These are phyloP conservation scores for Amauroascus niger DNA, from an alignment of 2,329 filamentous ascomycete species.

Conservation along the genomic window DNA sequence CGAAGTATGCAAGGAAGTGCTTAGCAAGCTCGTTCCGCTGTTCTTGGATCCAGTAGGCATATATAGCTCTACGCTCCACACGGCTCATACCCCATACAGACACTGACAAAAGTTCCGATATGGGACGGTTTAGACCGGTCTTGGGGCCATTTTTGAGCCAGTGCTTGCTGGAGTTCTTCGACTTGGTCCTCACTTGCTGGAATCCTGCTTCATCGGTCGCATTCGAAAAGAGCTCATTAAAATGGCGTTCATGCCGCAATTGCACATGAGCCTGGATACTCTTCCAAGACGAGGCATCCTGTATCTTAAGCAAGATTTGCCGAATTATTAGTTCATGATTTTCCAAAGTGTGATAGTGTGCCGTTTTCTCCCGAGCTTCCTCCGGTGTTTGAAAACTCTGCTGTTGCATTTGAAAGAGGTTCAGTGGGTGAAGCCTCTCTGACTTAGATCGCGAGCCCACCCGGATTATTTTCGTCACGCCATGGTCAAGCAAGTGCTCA, in stretches of 20 bases:
- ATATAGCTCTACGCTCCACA: background rate
- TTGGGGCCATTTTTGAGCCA: background rate
- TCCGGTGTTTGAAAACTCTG: constrained; percentile 32
- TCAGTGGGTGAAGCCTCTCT: constrained; percentile 41
- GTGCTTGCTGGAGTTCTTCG: background rate
- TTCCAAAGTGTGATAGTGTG: no score
- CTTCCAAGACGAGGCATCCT: background rate
- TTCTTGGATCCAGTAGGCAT: constrained; percentile 2
- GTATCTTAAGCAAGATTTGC: background rate
- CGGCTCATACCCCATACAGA: background rate
- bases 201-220: background rate
- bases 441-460: constrained; percentile 53
- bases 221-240: background rate
- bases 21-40: constrained; percentile 5
- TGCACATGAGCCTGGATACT: background rate
- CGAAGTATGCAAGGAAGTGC: constrained; percentile 1
- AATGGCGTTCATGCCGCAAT: background rate
- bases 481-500: constrained; percentile 52
- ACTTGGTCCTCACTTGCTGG: background rate
- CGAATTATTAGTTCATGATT: no score
- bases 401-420: constrained; percentile 36
- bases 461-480: constrained; percentile 48
- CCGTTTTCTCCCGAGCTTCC: constrained; percentile 20
- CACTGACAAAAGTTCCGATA: background rate
- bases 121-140: background rate